phyloP scores from a whole-genome alignment of 2,329 filamentous ascomycete genomes.

The Cercospora sp. region DNA sequence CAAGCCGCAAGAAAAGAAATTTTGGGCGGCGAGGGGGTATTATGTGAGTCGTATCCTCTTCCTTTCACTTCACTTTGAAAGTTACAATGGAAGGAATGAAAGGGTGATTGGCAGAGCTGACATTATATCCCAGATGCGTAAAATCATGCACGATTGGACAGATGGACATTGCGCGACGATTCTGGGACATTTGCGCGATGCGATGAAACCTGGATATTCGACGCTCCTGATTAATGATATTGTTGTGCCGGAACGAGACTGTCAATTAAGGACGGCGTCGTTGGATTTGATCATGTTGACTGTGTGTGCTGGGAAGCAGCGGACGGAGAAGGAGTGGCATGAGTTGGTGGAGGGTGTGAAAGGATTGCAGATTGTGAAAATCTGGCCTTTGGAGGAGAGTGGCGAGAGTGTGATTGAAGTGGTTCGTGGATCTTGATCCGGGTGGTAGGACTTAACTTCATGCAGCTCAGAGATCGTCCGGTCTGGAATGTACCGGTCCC shows the following conservation, averaged over 20 bases:
- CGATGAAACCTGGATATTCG: not conserved
- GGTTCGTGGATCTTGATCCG: not conserved
- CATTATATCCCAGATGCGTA: not conserved
- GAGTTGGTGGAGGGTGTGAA: not conserved
- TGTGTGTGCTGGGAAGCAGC: not conserved
- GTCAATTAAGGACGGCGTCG: not conserved
- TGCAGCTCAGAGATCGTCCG: not conserved
- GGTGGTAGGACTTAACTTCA: not conserved
- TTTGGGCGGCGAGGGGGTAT: not conserved
- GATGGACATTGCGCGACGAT: not conserved
- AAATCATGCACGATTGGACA: not conserved
- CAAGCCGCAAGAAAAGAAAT: not conserved
- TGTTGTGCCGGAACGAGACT: not conserved
- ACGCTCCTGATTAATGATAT: not conserved
- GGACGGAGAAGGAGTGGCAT: slow-evolving; percentile 8
- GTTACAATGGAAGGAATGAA: too few species aligned
- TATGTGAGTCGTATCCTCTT: not conserved
- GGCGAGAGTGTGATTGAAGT: slow-evolving; percentile 7
- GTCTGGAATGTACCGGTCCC: too few species aligned
- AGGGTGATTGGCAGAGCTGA: too few species aligned
- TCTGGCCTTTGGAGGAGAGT: slow-evolving; percentile 1
- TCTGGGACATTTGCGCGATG: not conserved
- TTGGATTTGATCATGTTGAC: not conserved
- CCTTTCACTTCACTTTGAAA: too few species aligned
- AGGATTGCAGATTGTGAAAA: slow-evolving; percentile 5